Percentiles rank a stretch among this genome's conserved stretches.
phyloP scores from a whole-genome alignment of 345 rosid species.

The Geranium rotundifolium region DNA sequence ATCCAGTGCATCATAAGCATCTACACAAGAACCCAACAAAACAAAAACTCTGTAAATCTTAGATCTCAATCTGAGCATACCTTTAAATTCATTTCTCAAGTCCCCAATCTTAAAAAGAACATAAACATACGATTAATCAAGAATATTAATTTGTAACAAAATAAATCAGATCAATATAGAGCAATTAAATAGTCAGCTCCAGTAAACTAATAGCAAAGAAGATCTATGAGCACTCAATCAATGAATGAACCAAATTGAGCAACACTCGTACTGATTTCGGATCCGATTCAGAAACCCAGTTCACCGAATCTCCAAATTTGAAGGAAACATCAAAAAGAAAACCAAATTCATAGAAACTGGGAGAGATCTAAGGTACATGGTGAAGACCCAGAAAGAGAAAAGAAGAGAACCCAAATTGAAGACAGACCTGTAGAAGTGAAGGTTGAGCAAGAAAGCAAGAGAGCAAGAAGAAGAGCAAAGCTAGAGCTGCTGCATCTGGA shows the following conservation, averaged over 20 bases:
- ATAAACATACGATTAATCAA: too few species aligned
- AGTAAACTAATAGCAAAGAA: background rate
- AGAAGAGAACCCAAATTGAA: background rate
- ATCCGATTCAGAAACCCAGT: background rate
- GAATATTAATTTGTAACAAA: too few species aligned
- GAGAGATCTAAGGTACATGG: background rate
- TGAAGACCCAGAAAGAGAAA: background rate
- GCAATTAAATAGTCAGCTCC: too few species aligned
- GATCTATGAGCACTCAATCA: too few species aligned
- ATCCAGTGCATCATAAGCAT: slow-evolving; percentile 87
- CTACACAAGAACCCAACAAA: slow-evolving; percentile 28
- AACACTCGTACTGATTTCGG: background rate
- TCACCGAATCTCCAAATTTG: too few species aligned
- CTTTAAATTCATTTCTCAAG: background rate
- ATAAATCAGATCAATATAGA: too few species aligned
- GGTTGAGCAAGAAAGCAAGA: slow-evolving; percentile 50
- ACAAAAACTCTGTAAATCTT: slow-evolving; percentile 10
- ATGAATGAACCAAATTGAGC: too few species aligned
- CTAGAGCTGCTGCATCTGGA: too few species aligned
- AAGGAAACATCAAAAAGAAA: too few species aligned
- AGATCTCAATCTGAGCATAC: background rate
- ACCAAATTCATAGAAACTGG: background rate
- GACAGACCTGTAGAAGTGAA: slow-evolving; percentile 56
- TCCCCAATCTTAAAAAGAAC: too few species aligned
- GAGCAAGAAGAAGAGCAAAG: slow-evolving; percentile 20